These are phyloP conservation scores for Auricularia sp. DNA, from an alignment of 768 basidiomycete species.

Conservation along the genomic window DNA sequence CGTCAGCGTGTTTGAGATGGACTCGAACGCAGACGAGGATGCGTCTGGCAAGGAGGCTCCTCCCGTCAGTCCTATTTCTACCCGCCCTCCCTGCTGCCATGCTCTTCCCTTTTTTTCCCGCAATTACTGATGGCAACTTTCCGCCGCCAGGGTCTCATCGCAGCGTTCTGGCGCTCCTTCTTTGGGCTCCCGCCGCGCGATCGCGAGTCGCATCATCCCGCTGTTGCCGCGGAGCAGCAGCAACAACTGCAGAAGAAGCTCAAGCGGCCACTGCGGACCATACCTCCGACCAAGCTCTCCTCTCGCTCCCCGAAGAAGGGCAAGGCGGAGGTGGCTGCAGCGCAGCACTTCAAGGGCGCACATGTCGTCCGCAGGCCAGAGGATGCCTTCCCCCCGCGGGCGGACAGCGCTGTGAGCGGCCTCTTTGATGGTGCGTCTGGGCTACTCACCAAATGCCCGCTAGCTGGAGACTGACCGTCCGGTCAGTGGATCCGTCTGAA, in stretches of 20 bases:
- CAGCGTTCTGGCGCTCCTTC: conserved; percentile 1
- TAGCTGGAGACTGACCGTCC: background rate
- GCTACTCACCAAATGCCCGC: background rate
- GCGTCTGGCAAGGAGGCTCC: background rate
- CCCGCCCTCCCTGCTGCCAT: background rate
- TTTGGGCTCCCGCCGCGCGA: background rate
- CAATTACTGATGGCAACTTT: background rate
- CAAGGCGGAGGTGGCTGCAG: background rate
- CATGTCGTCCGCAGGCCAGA: background rate
- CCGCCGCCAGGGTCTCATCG: background rate
- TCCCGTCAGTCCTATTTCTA: background rate
- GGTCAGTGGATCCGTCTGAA: background rate
- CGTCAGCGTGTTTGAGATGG: background rate
- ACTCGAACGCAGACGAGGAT: background rate
- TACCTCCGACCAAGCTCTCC: background rate
- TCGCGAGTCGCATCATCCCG: background rate
- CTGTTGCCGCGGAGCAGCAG: background rate
- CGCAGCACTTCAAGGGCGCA: background rate
- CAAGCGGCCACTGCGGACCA: background rate
- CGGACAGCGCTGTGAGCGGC: conserved; percentile 1
- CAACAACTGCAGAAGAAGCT: background rate
- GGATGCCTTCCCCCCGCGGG: background rate
- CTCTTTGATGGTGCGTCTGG: background rate
- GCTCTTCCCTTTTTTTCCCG: background rate
- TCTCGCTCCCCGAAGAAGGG: background rate